Conservation (phyloP, 164 flowering plant species). For the Taxillus chinensis region DNA sequence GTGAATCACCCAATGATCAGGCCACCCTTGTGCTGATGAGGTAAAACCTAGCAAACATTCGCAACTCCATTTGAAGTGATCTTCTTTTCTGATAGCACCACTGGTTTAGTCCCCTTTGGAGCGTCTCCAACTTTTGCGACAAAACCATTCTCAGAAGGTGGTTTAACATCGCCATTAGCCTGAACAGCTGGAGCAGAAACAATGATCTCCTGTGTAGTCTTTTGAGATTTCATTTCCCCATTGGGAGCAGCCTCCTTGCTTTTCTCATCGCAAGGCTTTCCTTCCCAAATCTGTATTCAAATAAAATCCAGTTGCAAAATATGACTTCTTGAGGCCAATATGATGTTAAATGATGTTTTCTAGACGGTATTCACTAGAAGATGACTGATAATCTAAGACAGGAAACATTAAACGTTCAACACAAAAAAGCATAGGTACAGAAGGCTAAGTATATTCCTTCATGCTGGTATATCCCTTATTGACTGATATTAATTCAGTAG, state of each 20-base stretch:
- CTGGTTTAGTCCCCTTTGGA: conserved; percentile 27
- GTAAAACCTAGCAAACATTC: conserved; percentile 28
- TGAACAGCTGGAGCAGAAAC: conserved; percentile 16
- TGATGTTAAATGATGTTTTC: too few species aligned
- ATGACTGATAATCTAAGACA: too few species aligned
- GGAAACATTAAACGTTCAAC: too few species aligned
- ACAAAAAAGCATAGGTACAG: too few species aligned
- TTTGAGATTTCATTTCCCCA: conserved; percentile 19
- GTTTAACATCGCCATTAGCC: conserved; percentile 23
- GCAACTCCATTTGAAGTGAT: conserved; percentile 25
- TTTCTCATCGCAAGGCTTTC: conserved; percentile 37
- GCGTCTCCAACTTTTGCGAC: conserved; percentile 27
- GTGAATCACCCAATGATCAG: background rate
- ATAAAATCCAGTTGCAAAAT: background rate
- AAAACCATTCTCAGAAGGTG: conserved; percentile 20
- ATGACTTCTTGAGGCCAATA: too few species aligned
- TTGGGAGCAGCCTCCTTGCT: conserved; percentile 19
- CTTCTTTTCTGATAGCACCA: conserved; percentile 23
- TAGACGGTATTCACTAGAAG: too few species aligned
- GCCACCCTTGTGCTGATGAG: conserved; percentile 6
- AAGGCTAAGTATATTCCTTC: too few species aligned
- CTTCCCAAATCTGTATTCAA: conserved; percentile 48
- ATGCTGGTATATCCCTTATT: too few species aligned
- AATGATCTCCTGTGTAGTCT: conserved; percentile 27
- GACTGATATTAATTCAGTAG: too few species aligned